These are phyloP conservation scores for Cryptococcus neoformans DNA, from an alignment of 1,284 basidiomycete species.

Conservation along the genomic window DNA sequence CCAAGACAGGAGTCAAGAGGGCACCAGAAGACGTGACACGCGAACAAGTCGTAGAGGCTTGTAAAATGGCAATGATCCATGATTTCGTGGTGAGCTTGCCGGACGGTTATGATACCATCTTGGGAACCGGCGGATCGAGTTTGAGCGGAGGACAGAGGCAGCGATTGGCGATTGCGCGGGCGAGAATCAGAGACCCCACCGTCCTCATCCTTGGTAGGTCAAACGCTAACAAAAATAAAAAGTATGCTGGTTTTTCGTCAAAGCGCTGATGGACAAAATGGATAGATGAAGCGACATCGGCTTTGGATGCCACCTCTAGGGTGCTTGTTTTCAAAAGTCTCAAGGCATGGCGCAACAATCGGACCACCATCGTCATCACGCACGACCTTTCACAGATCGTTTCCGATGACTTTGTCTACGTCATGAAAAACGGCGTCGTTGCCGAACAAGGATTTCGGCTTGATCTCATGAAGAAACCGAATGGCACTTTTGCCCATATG, in stretches of 20 bases:
- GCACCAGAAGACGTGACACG: constrained; percentile 53
- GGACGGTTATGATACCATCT: constrained; percentile 78
- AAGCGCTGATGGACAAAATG: background rate
- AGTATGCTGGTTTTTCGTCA: constrained; percentile 13
- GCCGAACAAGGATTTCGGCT: constrained; percentile 82
- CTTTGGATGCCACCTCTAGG: constrained; percentile 84
- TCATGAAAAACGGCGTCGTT: constrained; percentile 77
- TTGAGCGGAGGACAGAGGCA: constrained; percentile 94
- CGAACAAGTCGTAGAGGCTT: constrained; percentile 74
- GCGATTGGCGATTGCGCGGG: constrained; percentile 85
- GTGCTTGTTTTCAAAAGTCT: constrained; percentile 86
- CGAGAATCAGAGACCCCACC: constrained; percentile 78
- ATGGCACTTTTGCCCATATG: constrained; percentile 49
- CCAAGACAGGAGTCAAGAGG: background rate
- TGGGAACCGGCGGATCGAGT: constrained; percentile 70
- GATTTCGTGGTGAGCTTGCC: constrained; percentile 81
- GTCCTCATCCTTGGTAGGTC: constrained; percentile 85
- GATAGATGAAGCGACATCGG: constrained; percentile 92
- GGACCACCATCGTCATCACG: constrained; percentile 93
- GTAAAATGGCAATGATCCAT: constrained; percentile 80
- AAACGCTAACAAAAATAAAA: background rate
- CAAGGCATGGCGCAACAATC: constrained; percentile 73
- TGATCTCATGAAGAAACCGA: constrained; percentile 59
- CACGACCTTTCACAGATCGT: constrained; percentile 88
- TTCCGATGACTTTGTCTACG: constrained; percentile 80